Base-by-base conservation (phyloP, 176 grass and related monocot genomes). In the Raddia distichophylla region DNA sequence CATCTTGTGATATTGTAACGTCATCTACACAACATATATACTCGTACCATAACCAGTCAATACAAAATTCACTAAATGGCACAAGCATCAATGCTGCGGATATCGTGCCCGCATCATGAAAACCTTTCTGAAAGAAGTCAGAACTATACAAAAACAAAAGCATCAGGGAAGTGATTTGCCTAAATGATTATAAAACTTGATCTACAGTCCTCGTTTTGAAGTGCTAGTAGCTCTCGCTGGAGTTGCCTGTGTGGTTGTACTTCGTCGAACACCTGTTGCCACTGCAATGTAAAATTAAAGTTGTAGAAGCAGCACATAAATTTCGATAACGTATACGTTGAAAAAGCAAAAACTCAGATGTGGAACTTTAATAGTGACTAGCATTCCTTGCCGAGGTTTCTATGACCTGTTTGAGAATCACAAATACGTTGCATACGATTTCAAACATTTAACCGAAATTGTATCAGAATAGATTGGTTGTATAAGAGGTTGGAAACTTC, bases 161-260 rank as follows among this genome's bases (percentile, higher is more conserved):
- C 9, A 71, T n/a, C 8, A 37, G 19, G 62, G 20, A 50, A 52
- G 52, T 70, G 4, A 22, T 64, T 84, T 43, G 34, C 11, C 44
- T 43, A 46, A 75, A 67, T 55, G 22, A 6, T 58, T 50, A 45
- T 20, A 4, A 57, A 45, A 69, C 33, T 64, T 64, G n/a, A 79
- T 64, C 84, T 92, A 89, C 80, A 78, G 71, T 83, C 70, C 83
- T 75, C 79, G 67, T 75, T 92, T 92, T 18, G 71, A 33, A 80
- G 56, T 80, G 19, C 69, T 66, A 80, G 61, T 67, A 80, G 73
- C 63, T 83, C 82, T 90, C 60, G 84, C 74, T 46, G 90, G 33
- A 82, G 69, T 75, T 79, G 81, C 75, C 81, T 86, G 86, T 33
- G 75, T 86, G 27, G 75, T 78, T 45, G 81, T 80, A 83, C 63